Base-by-base conservation (phyloP, 306 rosid species). In the Sechiopsis laciniata region DNA sequence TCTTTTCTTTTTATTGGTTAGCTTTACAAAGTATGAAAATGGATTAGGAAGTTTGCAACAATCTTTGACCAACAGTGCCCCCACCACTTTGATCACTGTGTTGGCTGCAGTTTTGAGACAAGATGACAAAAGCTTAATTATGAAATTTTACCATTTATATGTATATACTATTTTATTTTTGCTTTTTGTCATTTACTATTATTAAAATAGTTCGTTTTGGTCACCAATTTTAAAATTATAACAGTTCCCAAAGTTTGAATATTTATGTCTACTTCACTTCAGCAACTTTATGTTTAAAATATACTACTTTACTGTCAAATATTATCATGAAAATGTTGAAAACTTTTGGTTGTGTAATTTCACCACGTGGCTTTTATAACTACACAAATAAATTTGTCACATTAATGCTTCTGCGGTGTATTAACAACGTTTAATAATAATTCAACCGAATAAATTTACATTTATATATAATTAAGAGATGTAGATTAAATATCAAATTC, bases 41-140 rank as follows among this genome's bases (percentile, higher is more conserved):
- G 72, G 55, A 1, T 66, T 42, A 4, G 17, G 71, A 42, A 65
- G 10, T 35, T 37, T 64, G 46, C 52, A 9, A 64, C 53, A 16
- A 64, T 64, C 8, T 40, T 65, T 65, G 71, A 65, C 71, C 71
- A 65, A 66, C 40, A 40, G 10, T 42, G 21, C 26, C 10, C 29
- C 54, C 54, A 10, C 2, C 9, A 5, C 1, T 65, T 65, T 32
- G 37, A 32, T 32, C 37, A 32, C 37, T 32, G 37, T 32, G 37
- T 32, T 32, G 37, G 37, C 37, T 32, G 37, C 37, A 32, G 37
- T 32, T 32, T 32, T 63, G 21, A 35, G 45, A 29, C 21, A 61
- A 0, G 12, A 8, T 14, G 48, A 29, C 21, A 62, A 62, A 62
- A 62, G 7, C 0, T 64, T 17, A 7, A 65, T 40, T 64, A 40